Evolutionary conservation across 1,139 yeast genomes (phyloP).

Genomic region (Casaregolazyma suthepensis): DNA sequence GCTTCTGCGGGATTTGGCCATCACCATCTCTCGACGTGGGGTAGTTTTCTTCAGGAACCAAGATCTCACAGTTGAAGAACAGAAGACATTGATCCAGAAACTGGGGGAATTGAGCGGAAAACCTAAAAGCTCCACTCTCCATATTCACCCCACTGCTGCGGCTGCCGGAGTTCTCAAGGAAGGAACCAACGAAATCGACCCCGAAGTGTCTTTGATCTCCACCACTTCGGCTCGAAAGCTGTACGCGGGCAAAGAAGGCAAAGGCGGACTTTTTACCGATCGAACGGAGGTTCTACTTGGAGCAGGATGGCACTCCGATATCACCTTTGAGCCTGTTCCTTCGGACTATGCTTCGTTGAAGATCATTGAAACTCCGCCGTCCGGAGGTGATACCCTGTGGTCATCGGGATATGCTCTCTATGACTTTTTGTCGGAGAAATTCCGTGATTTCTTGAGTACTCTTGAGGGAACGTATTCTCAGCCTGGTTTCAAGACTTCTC

Average conservation of each 20-base stretch:
- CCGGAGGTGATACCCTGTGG: conserved; percentile 46
- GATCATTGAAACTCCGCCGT: conserved; percentile 38
- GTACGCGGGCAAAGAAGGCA: conserved; percentile 13
- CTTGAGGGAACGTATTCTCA: conserved; percentile 29
- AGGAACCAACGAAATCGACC: conserved; percentile 19
- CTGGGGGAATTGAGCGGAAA: conserved; percentile 64
- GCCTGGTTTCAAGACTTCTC: conserved; percentile 30
- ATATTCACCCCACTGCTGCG: conserved; percentile 30
- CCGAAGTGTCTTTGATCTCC: conserved; percentile 26
- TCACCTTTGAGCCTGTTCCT: conserved; percentile 43
- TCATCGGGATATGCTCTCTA: conserved; percentile 44
- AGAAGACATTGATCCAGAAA: conserved; percentile 47
- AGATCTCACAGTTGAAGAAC: conserved; percentile 49
- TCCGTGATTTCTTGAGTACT: conserved; percentile 39
- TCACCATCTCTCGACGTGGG: conserved; percentile 59
- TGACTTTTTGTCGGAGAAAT: conserved; percentile 41
- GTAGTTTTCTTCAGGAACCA: conserved; percentile 64
- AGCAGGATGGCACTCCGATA: conserved; percentile 42
- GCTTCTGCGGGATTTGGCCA: conserved; percentile 49
- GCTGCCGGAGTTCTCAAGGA: conserved; percentile 27
- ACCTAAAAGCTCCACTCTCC: conserved; percentile 62
- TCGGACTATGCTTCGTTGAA: conserved; percentile 42
- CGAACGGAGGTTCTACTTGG: conserved; percentile 1
- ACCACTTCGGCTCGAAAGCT: conserved; percentile 23
- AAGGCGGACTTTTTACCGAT: background rate